Percentiles rank a stretch among this genome's conserved stretches.
Conservation (phyloP, 2,329 filamentous ascomycete species). For the Alternaria metachromatica region DNA sequence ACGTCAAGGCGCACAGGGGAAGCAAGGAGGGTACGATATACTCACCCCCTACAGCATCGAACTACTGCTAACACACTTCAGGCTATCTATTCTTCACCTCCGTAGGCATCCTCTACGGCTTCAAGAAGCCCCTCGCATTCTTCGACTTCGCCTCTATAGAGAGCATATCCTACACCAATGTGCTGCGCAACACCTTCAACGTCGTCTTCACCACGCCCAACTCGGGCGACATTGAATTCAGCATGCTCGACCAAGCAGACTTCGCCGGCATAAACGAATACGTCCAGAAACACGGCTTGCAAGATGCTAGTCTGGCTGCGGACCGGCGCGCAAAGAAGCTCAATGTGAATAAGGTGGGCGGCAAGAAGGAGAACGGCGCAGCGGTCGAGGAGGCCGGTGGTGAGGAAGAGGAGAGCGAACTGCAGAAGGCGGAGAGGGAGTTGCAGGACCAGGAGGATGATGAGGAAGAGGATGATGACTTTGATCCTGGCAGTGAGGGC, state of each 20-base stretch:
- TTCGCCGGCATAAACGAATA: slow-evolving; percentile 68
- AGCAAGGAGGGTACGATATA: slow-evolving; percentile 66
- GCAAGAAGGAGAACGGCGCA: slow-evolving; percentile 29
- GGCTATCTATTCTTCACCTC: slow-evolving; percentile 69
- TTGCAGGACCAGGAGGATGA: slow-evolving; percentile 50
- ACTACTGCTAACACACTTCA: slow-evolving; percentile 36
- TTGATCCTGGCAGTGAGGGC: slow-evolving; percentile 50
- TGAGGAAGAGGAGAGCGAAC: slow-evolving; percentile 47
- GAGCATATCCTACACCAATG: slow-evolving; percentile 68
- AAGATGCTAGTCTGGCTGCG: slow-evolving; percentile 69
- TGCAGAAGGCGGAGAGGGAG: slow-evolving; percentile 48
- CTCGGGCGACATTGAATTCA: slow-evolving; percentile 66
- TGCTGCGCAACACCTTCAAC: slow-evolving; percentile 71
- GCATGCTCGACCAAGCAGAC: slow-evolving; percentile 70
- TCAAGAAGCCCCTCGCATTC: slow-evolving; percentile 70
- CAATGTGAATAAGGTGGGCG: slow-evolving; percentile 55
- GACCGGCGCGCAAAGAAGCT: slow-evolving; percentile 65
- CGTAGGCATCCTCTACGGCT: slow-evolving; percentile 67
- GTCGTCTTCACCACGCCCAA: slow-evolving; percentile 61
- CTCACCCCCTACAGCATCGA: not conserved
- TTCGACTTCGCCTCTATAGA: slow-evolving; percentile 67
- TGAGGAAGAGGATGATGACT: slow-evolving; percentile 52
- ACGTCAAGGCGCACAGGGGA: slow-evolving; percentile 68
- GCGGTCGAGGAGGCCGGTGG: slow-evolving; percentile 15
- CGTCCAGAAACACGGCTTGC: slow-evolving; percentile 65